Evolutionary conservation across 2,329 filamentous ascomycete genomes (phyloP).

Genomic region (Scedosporium minutisporum): DNA sequence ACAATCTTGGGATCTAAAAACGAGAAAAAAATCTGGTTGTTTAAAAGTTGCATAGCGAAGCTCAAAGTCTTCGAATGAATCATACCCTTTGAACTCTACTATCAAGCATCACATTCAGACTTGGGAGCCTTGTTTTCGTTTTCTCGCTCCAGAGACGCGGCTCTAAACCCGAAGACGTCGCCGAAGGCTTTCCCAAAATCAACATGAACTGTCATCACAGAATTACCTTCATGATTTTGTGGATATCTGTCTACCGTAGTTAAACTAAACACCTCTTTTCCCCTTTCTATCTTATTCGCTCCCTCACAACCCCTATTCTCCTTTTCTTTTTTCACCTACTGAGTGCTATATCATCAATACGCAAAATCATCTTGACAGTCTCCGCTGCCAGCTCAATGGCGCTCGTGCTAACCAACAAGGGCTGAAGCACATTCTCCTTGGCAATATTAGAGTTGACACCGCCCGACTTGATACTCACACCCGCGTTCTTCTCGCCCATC

Average conservation of each 20-base stretch:
- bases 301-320: neutral
- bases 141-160: neutral
- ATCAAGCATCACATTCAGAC: too few relatives aligned
- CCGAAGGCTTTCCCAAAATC: neutral
- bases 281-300: neutral
- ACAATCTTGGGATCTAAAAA: neutral
- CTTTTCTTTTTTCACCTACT: slow-evolving; percentile 40
- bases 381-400: slow-evolving; percentile 94
- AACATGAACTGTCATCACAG: neutral
- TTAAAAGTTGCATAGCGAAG: neutral
- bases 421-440: slow-evolving; percentile 94
- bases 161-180: neutral
- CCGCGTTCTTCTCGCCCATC: slow-evolving; percentile 88
- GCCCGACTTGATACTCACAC: slow-evolving; percentile 95
- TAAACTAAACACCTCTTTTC: neutral
- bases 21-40: neutral
- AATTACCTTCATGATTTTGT: neutral
- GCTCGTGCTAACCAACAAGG: slow-evolving; percentile 90
- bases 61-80: neutral
- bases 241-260: slow-evolving; percentile 4
- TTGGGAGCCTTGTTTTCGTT: neutral
- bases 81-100: neutral
- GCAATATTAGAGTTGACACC: slow-evolving; percentile 95
- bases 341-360: slow-evolving; percentile 58
- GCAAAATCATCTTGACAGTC: slow-evolving; percentile 89